phyloP scores from a whole-genome alignment of 352 stramenopile species.

The Globisporangium carolinianum region DNA sequence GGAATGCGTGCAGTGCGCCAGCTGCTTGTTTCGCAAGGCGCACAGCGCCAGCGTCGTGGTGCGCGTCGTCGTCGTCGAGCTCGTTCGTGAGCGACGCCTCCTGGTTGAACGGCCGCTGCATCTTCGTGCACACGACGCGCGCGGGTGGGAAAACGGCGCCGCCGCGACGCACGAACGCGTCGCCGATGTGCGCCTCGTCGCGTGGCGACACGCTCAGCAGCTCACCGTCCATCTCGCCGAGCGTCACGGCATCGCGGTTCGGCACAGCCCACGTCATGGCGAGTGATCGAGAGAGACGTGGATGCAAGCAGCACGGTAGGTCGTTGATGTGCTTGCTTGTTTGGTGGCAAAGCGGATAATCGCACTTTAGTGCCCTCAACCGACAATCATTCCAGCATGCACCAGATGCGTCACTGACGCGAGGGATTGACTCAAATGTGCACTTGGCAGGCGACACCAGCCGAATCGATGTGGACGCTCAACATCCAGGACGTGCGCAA shows the following conservation, averaged over 20 bases:
- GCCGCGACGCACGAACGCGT: conserved; percentile 57
- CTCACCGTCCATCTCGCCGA: conserved; percentile 68
- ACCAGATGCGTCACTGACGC: too few species aligned
- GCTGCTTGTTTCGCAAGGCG: conserved; percentile 30
- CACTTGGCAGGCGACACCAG: not conserved
- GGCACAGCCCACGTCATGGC: conserved; percentile 60
- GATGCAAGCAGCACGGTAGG: too few species aligned
- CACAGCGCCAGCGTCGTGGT: conserved; percentile 30
- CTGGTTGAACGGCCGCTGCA: conserved; percentile 48
- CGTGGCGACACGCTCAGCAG: conserved; percentile 59
- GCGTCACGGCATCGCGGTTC: conserved; percentile 57
- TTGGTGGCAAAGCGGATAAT: not conserved
- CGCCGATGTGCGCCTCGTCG: conserved; percentile 49
- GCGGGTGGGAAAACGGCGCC: conserved; percentile 46
- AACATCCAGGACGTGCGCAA: conserved; percentile 9
- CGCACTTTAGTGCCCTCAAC: too few species aligned
- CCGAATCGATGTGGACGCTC: conserved; percentile 20
- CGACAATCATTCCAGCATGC: too few species aligned
- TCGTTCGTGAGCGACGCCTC: conserved; percentile 52
- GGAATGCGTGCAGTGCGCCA: conserved; percentile 25
- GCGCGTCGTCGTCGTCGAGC: conserved; percentile 21
- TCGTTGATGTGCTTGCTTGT: not conserved
- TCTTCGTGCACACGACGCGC: conserved; percentile 42
- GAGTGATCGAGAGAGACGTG: not conserved
- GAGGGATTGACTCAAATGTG: not conserved